A percentile compares a stretch with the other conserved stretches of the same genome.
Conservation (phyloP, 371 early-diverging fungal species). For the Mucor irregularis region DNA sequence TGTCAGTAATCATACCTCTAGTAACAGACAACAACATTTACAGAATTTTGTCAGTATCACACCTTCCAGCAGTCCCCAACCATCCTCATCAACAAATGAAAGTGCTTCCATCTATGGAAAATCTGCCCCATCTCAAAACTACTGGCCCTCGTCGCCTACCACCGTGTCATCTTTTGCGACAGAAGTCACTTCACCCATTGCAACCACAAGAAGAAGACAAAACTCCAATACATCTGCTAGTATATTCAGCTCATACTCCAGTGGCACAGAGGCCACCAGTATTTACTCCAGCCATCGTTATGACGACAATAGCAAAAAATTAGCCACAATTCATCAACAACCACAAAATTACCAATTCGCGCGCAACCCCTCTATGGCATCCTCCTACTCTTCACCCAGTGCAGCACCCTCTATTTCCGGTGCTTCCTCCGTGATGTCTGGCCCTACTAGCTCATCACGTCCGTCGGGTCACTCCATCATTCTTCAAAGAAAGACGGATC, state of each 20-base stretch:
- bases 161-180: background rate
- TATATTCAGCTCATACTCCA: constrained; percentile 20
- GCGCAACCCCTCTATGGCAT: constrained; percentile 28
- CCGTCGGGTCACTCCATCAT: constrained; percentile 27
- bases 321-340: background rate
- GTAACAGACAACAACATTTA: too few species aligned
- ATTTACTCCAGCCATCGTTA: constrained; percentile 3
- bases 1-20: too few species aligned
- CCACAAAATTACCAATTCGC: background rate
- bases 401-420: constrained; percentile 11
- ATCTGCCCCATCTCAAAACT: too few species aligned
- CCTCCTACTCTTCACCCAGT: constrained; percentile 23
- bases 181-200: background rate
- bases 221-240: constrained; percentile 19
- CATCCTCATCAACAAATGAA: background rate
- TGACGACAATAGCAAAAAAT: constrained; percentile 2
- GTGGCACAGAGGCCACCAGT: constrained; percentile 19
- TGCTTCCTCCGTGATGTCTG: constrained; percentile 12
- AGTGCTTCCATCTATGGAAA: too few species aligned
- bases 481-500: constrained; percentile 39
- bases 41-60: background rate
- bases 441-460: constrained; percentile 23
- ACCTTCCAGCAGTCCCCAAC: background rate
- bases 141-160: constrained; percentile 5
- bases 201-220: background rate